A percentile compares a stretch with the other conserved stretches of the same genome.
Conservation (phyloP, 495 filamentous ascomycete species). For the Pseudevernia furfuracea region DNA sequence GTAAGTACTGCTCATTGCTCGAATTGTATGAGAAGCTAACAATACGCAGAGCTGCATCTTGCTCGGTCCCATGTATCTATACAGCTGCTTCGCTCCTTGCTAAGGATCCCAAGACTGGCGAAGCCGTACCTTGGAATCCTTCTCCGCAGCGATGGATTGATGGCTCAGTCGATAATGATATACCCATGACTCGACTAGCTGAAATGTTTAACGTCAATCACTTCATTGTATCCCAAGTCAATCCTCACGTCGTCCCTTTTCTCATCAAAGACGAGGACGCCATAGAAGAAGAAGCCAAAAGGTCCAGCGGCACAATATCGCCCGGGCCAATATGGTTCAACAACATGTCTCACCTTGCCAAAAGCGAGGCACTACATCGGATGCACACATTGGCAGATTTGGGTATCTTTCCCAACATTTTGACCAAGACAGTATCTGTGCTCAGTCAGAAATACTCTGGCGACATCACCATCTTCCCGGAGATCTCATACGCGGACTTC, state of each 20-base stretch:
- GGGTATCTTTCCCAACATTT: constrained; percentile 69
- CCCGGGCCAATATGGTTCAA: constrained; percentile 53
- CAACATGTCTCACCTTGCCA: constrained; percentile 64
- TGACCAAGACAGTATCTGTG: constrained; percentile 73
- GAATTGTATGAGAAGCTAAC: constrained; percentile 23
- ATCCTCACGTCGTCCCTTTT: constrained; percentile 89
- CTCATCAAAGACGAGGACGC: constrained; percentile 62
- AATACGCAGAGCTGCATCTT: constrained; percentile 64
- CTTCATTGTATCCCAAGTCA: constrained; percentile 94
- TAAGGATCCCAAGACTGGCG: constrained; percentile 77
- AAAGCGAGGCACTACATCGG: constrained; percentile 71
- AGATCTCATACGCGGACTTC: constrained; percentile 65
- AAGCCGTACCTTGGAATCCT: constrained; percentile 74
- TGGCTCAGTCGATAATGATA: constrained; percentile 87
- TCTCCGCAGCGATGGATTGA: constrained; percentile 81
- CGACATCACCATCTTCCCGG: constrained; percentile 90
- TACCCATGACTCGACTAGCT: constrained; percentile 82
- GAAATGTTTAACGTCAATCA: constrained; percentile 99
- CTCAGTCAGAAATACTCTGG: constrained; percentile 86
- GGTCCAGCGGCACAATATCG: constrained; percentile 33
- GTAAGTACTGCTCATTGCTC: constrained; percentile 36
- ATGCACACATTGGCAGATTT: constrained; percentile 76
- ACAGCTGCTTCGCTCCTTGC: constrained; percentile 65
- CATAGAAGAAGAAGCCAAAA: constrained; percentile 32
- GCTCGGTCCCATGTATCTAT: constrained; percentile 86